Percentiles rank a stretch among this genome's conserved stretches.
Conservation (phyloP, 2,329 filamentous ascomycete genomes). For the Tolypocladium pustulatum region DNA sequence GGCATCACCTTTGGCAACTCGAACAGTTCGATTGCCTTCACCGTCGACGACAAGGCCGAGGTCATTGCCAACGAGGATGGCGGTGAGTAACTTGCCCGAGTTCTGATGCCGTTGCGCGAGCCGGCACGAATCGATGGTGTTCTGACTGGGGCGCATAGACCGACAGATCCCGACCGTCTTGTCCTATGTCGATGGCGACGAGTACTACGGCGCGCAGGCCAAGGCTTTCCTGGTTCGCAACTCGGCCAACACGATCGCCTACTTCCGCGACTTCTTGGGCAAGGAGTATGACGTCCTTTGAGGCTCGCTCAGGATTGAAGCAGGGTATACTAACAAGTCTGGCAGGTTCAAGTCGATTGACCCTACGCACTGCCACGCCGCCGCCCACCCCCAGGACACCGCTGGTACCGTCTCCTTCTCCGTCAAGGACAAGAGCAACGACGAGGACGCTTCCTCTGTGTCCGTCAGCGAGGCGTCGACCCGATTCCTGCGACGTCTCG, state of each 20-base stretch:
- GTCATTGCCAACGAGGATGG: slow-evolving; percentile 99
- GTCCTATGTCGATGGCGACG: slow-evolving; percentile 91
- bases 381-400: slow-evolving; percentile 74
- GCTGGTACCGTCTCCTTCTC: slow-evolving; percentile 68
- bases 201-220: slow-evolving; percentile 92
- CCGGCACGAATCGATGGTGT: not conserved
- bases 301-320: accelerated
- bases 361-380: slow-evolving; percentile 86
- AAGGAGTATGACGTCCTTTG: slow-evolving; percentile 56
- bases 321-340: slow-evolving; percentile 1
- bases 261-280: slow-evolving; percentile 92
- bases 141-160: slow-evolving; percentile 43
- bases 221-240: slow-evolving; percentile 92
- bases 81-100: slow-evolving; percentile 41
- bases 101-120: not conserved
- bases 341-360: slow-evolving; percentile 85
- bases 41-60: slow-evolving; percentile 86
- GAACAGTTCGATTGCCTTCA: slow-evolving; percentile 94
- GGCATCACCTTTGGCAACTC: slow-evolving; percentile 97
- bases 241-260: slow-evolving; percentile 83
- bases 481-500: slow-evolving; percentile 73
- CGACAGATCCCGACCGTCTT: slow-evolving; percentile 92
- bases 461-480: slow-evolving; percentile 73
- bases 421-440: slow-evolving; percentile 63
- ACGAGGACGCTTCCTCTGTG: slow-evolving; percentile 54